A percentile compares a stretch with the other conserved stretches of the same genome.
These are phyloP conservation scores for Magnusiomyces magnusii DNA, from an alignment of 1,139 yeast genomes.

Conservation along the genomic window DNA sequence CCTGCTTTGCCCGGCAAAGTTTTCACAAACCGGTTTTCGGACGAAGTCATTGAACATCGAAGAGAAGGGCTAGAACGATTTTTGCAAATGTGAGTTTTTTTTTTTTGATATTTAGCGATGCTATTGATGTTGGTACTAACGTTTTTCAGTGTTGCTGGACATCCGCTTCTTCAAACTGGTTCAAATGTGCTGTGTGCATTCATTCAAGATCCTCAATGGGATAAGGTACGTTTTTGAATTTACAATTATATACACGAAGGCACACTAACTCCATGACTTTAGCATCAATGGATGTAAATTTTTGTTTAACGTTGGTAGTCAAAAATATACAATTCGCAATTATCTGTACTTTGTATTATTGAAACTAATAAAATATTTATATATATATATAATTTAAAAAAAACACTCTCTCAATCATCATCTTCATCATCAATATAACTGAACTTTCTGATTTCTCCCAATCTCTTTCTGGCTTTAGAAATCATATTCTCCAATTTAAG, in stretches of 20 bases:
- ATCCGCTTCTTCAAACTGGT: constrained; percentile 88
- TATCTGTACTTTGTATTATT: no score
- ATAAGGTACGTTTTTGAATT: constrained; percentile 32
- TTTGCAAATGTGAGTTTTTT: constrained; percentile 41
- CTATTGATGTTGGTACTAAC: no score
- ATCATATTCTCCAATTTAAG: constrained; percentile 73
- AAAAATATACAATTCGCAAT: neutral
- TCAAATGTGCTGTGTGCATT: constrained; percentile 76
- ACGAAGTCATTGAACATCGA: constrained; percentile 75
- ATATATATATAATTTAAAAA: no score
- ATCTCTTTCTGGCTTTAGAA: constrained; percentile 63
- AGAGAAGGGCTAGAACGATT: constrained; percentile 80
- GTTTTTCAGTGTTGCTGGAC: constrained; percentile 87
- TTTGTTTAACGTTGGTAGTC: neutral
- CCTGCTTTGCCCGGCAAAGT: constrained; percentile 89
- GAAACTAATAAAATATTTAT: no score
- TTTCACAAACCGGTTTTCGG: constrained; percentile 64
- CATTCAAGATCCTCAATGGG: constrained; percentile 85
- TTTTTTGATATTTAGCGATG: neutral
- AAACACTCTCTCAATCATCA: constrained; percentile 21
- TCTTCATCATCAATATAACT: constrained; percentile 60
- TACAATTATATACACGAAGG: neutral
- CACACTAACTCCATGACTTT: neutral
- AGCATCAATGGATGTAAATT: constrained; percentile 1
- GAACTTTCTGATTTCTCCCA: constrained; percentile 78